Evolutionary conservation across 495 filamentous ascomycete species (phyloP), one percentile per base, ranked within the genome.

Genomic region (Xylaria telfairii): DNA sequence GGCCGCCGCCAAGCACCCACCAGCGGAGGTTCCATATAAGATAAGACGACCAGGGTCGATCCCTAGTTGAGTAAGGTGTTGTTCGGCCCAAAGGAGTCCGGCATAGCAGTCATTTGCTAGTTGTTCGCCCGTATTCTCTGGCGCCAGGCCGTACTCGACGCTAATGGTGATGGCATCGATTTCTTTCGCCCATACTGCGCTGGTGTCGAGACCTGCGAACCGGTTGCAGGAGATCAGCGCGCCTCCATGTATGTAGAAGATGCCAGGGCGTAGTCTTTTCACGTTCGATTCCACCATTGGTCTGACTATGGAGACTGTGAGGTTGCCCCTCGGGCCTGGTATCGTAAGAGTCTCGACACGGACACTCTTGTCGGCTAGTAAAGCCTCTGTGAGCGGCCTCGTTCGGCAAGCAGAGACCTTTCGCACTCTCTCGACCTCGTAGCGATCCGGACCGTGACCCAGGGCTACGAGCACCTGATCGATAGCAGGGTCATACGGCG

Each of bases 91-190:
- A 28, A 75, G 70, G 26, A 78, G 59, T 28, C 69, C 76, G 0
- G 76, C 75, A 28, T 78, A 78, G 32, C 76, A 78, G 66, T 78
- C 76, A 61, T 76, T 73, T 13, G 65, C 73, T 4, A 74, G 77
- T 42, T 74, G 71, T 26, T 78, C 78, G 32, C 73, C 72, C 4
- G 69, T 74, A 47, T 69, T 75, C 51, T 81, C 80, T 10, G 79
- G 80, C 51, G 80, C 77, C 66, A 76, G 74, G 44, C 80, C 77
- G 63, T 81, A 81, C 71, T 81, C 80, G 30, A 81, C 72, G 67
- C 76, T 78, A 17, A 78, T 72, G 57, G 74, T 74, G 68, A 77
- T 75, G 66, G 75, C 76, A 28, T 74, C 69, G 37, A 77, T 70
- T 32, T 78, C 76, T 70, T 67, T 75, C 63, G 76, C 76, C 76